Evolutionary conservation across 148 eudicot genomes (phyloP).

Genomic region (Agrostemma githago): DNA sequence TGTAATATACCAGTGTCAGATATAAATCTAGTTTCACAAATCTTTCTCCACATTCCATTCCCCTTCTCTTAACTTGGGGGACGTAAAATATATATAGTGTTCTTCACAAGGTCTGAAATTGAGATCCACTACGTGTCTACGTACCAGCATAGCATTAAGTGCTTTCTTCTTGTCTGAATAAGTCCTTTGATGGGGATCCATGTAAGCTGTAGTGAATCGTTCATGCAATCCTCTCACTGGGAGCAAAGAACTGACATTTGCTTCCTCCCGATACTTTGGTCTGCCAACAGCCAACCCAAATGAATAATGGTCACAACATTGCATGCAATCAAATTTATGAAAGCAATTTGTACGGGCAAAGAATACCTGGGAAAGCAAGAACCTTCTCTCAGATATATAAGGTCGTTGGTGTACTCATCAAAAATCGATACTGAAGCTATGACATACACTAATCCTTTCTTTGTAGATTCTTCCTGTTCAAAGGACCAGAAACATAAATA

Average conservation of each 20-base stretch:
- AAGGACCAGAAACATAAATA: neutral
- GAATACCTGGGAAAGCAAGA: slow-evolving; percentile 36
- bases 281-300: slow-evolving; percentile 35
- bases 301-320: slow-evolving; percentile 9
- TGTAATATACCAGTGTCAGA: neutral
- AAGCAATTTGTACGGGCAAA: neutral
- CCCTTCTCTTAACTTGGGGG: neutral
- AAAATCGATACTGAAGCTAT: slow-evolving; percentile 30
- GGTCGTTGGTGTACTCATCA: slow-evolving; percentile 31
- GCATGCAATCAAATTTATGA: too few relatives aligned
- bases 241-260: slow-evolving; percentile 13
- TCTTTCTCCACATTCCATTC: neutral
- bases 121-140: neutral
- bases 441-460: slow-evolving; percentile 30
- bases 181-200: slow-evolving; percentile 33
- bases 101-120: neutral
- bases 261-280: slow-evolving; percentile 26
- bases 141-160: slow-evolving; percentile 26
- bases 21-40: neutral
- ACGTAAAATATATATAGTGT: too few relatives aligned
- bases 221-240: slow-evolving; percentile 29
- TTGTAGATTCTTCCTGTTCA: slow-evolving; percentile 31
- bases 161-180: slow-evolving; percentile 27
- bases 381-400: slow-evolving; percentile 37
- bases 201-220: slow-evolving; percentile 12